Evolutionary conservation across 106 monocot genomes (phyloP).

Genomic region (Dendrobium chrysotoxum): DNA sequence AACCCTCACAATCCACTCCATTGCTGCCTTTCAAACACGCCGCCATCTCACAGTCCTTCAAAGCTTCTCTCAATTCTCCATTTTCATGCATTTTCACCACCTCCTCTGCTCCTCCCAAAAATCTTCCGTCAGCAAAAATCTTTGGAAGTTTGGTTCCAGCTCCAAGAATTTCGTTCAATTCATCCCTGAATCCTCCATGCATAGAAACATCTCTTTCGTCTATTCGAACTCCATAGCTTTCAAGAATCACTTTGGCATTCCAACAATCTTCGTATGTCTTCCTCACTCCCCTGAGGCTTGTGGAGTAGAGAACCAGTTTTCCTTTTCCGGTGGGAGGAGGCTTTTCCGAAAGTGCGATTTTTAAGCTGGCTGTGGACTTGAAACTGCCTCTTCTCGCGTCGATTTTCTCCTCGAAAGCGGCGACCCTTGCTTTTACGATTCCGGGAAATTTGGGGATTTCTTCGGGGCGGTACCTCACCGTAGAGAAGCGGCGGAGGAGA

Average conservation of each 20-base stretch:
- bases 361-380: not conserved
- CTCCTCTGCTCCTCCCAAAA: conserved; percentile 71
- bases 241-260: conserved; percentile 29
- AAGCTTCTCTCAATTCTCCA: conserved; percentile 31
- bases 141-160: conserved; percentile 43
- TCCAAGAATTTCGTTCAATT: conserved; percentile 50
- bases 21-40: conserved; percentile 8
- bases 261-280: conserved; percentile 84
- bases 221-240: conserved; percentile 43
- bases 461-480: not conserved
- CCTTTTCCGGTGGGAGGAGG: conserved; percentile 30
- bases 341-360: not conserved
- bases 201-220: conserved; percentile 90
- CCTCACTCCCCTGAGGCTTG: conserved; percentile 73
- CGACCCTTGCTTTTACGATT: conserved; percentile 49
- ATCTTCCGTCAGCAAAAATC: conserved; percentile 56
- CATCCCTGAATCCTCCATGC: conserved; percentile 65
- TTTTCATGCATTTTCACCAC: conserved; percentile 50
- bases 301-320: conserved; percentile 68
- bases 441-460: conserved; percentile 25
- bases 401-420: conserved; percentile 56
- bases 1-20: conserved; percentile 27
- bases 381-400: conserved; percentile 27
- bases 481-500: not conserved
- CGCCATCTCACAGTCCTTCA: conserved; percentile 39